Base-by-base conservation (phyloP, 805 yeast genomes). In the Metschnikowia lachancei region DNA sequence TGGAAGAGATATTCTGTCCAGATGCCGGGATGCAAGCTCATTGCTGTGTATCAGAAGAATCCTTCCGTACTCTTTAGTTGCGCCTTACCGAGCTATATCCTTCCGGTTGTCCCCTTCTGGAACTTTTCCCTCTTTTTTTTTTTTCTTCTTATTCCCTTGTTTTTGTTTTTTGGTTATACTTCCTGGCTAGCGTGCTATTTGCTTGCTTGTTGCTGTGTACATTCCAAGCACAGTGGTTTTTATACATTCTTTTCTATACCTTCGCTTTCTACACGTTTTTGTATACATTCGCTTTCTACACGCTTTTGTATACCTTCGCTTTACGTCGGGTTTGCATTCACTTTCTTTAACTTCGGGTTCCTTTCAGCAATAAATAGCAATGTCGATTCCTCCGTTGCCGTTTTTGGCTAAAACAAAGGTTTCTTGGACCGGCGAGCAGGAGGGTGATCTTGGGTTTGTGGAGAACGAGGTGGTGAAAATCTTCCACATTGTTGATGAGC, bases 401-500 rank as follows among this genome's bases (percentile, higher is more conserved):
- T 87, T 87, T 64, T 75, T 76, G 60, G 95, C 85, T 28, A 80
- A 79, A 60, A 94, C 99, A 9, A 78, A 78, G 33, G 92, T 87
- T 61, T 88, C 96, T 19, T 91, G 97, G 97, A 83, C 97, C 17
- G 98, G 97, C 13, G 90, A 89, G 59, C 81, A 86, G 58, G 87
- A 83, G 45, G 85, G 87, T 38, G 97, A 94, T 61, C 73, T 94
- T 36, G 98, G 98, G 0, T 94, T 94, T 62, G 77, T 91, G 17
- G 98, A 94, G 67, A 96, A 95, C 41, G 98, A 94, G 61, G 70
- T 87, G 41, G 87, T 94, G 56, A 96, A 89, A 52, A 95, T 94
- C 4, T 77, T 82, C 43, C 75, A 81, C 49, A 69, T 81, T 10
- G 87, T 92, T 3, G 95, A 94, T 60, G 96, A 95, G 16, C 83